phyloP scores from a whole-genome alignment of 2,329 filamentous ascomycete genomes.

The Penicillium sp. region DNA sequence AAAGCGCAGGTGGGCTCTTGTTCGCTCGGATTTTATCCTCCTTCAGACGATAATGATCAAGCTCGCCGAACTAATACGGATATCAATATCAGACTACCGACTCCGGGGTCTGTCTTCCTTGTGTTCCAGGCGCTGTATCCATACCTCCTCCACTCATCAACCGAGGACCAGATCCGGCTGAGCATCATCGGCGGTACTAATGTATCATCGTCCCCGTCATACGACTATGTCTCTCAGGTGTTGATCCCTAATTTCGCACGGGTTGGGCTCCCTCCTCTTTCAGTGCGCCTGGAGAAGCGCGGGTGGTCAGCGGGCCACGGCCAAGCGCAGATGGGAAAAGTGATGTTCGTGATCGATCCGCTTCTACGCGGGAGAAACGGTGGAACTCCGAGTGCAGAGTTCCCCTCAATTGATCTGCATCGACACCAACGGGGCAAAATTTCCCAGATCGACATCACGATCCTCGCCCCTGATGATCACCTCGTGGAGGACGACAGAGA shows the following conservation, averaged over 20 bases:
- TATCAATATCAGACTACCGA: constrained; percentile 50
- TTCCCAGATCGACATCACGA: constrained; percentile 43
- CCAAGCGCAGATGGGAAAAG: constrained; percentile 42
- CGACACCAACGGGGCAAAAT: constrained; percentile 36
- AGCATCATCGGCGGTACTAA: constrained; percentile 64
- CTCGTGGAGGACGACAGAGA: not conserved
- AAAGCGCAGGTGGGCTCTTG: constrained; percentile 43
- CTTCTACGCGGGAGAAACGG: not conserved
- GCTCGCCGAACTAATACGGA: constrained; percentile 31
- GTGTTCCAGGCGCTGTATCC: constrained; percentile 65
- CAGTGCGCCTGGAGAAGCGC: constrained; percentile 49
- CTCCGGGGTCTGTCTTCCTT: constrained; percentile 60
- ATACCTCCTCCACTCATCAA: constrained; percentile 54
- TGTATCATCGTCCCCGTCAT: constrained; percentile 58
- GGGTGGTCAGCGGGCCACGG: constrained; percentile 58
- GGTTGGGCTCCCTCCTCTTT: constrained; percentile 57
- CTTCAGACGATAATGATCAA: constrained; percentile 3
- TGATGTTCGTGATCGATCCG: constrained; percentile 53
- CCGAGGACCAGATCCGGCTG: constrained; percentile 39
- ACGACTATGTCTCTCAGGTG: constrained; percentile 62
- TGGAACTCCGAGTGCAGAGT: constrained; percentile 19
- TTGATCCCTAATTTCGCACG: constrained; percentile 57
- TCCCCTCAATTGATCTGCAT: constrained; percentile 40
- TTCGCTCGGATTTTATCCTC: constrained; percentile 40
- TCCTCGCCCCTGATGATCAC: constrained; percentile 41